Evolutionary conservation across 371 early-diverging fungal species (phyloP), one percentile per base, ranked within the genome.

Genomic region (Nosema muscidifuracis): DNA sequence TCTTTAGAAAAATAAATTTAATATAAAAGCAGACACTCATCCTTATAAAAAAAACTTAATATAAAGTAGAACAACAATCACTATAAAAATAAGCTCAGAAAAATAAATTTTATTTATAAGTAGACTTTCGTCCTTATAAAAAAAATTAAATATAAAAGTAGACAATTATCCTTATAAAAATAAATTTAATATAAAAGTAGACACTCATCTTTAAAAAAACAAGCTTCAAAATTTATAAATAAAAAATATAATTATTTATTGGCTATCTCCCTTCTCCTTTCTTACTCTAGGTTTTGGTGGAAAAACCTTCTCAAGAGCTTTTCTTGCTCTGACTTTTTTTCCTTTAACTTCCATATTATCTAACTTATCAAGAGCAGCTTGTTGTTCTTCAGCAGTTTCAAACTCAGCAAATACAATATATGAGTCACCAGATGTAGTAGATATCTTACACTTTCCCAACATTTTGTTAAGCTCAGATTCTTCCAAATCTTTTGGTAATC

Each of bases 391-490:
- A 20, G 33, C 20, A n/a, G 36, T 65, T 24, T 53, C 63, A 43
- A 63, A 71, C 20, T 63, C 65, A 20, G 65, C 65, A 31, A 71
- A 71, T n/a, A 71, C 44, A 42, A 63, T 58, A 16, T 24, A 20
- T 13, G 31, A 61, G 26, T 44, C 56, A 16, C 36, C 51, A 0
- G 47, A 38, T 10, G 53, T 31, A 55, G 57, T 43, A 55, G 72
- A 64, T 31, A 71, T 71, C 55, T 28, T 63, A 30, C 72, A 71
- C 7, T 71, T 57, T n/a, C 72, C 72, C 24, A 71, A 28, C 18
- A 71, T 53, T 0, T 34, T 15, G n/a, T 15, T 42, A 31, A 71
- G 63, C 10, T 71, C 65, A 13, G 24, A 22, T 36, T 64, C 60
- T 36, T 55, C 38, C 13, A 56, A n/a, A 40, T 71, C 72, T 55